Percentiles rank a stretch among this genome's conserved stretches.
Evolutionary conservation across 768 basidiomycete species (phyloP).

Genomic region (Albatrellus ellisii): DNA sequence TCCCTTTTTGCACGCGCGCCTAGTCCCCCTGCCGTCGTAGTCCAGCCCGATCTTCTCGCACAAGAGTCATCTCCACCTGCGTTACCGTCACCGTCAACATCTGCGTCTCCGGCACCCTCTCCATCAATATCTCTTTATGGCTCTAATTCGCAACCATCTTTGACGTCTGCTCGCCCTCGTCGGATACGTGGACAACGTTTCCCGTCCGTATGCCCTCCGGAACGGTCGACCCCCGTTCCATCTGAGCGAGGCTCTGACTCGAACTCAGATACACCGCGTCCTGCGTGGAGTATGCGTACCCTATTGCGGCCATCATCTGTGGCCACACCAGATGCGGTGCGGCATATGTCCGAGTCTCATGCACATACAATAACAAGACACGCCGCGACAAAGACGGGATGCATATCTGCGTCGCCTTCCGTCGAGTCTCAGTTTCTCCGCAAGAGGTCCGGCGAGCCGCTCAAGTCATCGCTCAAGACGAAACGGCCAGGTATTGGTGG

Average conservation of each 20-base stretch:
- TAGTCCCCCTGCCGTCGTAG: background rate
- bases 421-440: conserved; percentile 42
- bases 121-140: conserved; percentile 12
- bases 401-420: conserved; percentile 8
- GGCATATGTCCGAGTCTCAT: conserved; percentile 12
- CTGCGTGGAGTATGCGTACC: background rate
- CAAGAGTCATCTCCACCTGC: conserved; percentile 2
- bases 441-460: conserved; percentile 90
- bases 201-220: conserved; percentile 21
- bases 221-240: conserved; percentile 32
- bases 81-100: conserved; percentile 2
- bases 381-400: background rate
- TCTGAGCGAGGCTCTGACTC: conserved; percentile 13
- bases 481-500: conserved; percentile 33
- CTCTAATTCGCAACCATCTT: conserved; percentile 16
- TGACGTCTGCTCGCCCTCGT: conserved; percentile 17
- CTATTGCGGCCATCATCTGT: background rate
- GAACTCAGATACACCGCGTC: conserved; percentile 9
- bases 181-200: conserved; percentile 17
- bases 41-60: no score
- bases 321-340: conserved; percentile 1
- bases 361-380: conserved; percentile 2
- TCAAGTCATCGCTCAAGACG: conserved; percentile 84
- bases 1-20: conserved; percentile 5
- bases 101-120: conserved; percentile 7